A percentile compares a stretch with the other conserved stretches of the same genome.
Evolutionary conservation across 306 rosid genomes (phyloP).

Genomic region (Spatholobus suberectus): DNA sequence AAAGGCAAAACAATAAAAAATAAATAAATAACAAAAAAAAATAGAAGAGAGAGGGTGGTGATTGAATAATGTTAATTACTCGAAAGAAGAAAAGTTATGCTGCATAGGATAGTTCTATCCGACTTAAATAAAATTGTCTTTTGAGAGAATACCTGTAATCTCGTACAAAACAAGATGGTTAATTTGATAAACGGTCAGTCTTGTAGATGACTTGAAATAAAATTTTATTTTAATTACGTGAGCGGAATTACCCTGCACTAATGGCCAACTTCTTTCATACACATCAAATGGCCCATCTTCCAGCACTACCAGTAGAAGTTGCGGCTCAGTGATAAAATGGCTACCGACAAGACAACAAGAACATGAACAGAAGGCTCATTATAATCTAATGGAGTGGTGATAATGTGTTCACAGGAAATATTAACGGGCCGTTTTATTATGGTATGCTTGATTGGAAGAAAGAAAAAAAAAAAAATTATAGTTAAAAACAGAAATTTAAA

Average conservation of each 20-base stretch:
- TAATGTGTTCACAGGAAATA: background rate
- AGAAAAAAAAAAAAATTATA: no score
- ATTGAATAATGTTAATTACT: no score
- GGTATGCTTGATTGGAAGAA: no score
- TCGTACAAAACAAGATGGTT: no score
- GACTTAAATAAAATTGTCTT: no score
- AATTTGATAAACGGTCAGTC: no score
- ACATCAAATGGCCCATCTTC: conserved; percentile 26
- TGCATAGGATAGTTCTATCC: no score
- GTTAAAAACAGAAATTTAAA: no score
- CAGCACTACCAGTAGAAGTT: background rate
- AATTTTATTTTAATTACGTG: background rate
- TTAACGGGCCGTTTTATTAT: conserved; percentile 1
- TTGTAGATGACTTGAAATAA: background rate
- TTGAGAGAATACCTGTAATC: no score
- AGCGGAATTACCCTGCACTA: background rate
- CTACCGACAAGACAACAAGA: conserved; percentile 22
- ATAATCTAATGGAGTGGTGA: background rate
- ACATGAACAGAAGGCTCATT: background rate
- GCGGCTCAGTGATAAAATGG: conserved; percentile 20
- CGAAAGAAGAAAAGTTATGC: no score
- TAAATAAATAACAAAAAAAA: background rate
- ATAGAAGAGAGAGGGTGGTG: no score
- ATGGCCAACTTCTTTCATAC: background rate
- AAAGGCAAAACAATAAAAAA: background rate